Base-by-base conservation (phyloP, 2,329 filamentous ascomycete species). In the Mycosphaerelloides madeirae region DNA sequence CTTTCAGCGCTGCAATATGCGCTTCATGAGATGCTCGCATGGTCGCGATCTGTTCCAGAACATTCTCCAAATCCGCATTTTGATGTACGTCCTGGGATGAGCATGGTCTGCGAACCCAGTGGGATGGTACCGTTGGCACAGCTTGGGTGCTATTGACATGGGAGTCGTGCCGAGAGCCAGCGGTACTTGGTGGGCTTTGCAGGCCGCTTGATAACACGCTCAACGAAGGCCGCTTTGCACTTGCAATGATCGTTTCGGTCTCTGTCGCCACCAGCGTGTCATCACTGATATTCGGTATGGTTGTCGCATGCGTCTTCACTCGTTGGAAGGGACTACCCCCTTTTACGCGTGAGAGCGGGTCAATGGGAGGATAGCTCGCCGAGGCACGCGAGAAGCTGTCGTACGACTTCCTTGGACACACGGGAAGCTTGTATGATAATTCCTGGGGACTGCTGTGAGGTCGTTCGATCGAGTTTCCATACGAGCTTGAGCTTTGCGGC, bases 1-100 rank as follows among this genome's bases (percentile, higher is more conserved):
- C 61, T 40, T 54, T 56, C 31, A 72, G 53, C 39, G 58, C 66
- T 13, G 49, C 48, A 15, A 68, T 46, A 41, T 70, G 65, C 3
- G 64, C 58, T 44, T 72, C 67, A 45, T 71, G 67, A 11, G 67
- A 64, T 18, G 52, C 54, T 35, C 62, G 60, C 42, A 71, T 50
- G 40, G 52, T 58, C 9, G 55, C 47, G 34, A 70, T 65, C 37
- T 69, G 66, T 2, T 59, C 49, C 15, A 57, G 29, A 12, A 41
- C 38, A 41, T 35, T 18, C 20, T 31, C 18, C 33, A 36, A 31
- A 6, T 35, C 33, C 33, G 33, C 33, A 18, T 22, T 33, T 25
- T 36, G 29, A 12, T 18, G 6, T 19, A 18, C 19, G 31, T 15
- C 22, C 14, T 19, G 13, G 33, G 33, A 35, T 16, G 19, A 18